A percentile compares a stretch with the other conserved stretches of the same genome.
Evolutionary conservation across 441 rosid species (phyloP).

Genomic region (Pelargonium hybrid): DNA sequence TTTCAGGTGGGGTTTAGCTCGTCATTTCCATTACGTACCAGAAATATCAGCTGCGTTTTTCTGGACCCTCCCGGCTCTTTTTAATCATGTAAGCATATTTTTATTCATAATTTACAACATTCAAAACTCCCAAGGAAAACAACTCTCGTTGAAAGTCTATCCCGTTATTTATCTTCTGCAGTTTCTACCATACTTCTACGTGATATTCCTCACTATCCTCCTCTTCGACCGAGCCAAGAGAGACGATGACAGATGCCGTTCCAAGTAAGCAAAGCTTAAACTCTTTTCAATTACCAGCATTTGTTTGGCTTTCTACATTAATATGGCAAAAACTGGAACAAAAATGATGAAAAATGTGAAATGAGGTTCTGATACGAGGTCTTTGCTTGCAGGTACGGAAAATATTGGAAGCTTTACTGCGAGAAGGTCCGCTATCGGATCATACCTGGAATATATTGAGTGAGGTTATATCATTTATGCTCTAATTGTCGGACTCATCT

Average conservation of each 20-base stretch:
- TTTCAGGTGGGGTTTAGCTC: conserved; percentile 88
- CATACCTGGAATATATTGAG: conserved; percentile 73
- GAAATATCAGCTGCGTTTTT: conserved; percentile 81
- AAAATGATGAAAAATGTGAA: neutral
- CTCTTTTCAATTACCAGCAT: conserved; percentile 1
- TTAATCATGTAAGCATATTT: conserved; percentile 47
- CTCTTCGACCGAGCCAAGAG: conserved; percentile 87
- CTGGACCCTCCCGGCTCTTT: conserved; percentile 90
- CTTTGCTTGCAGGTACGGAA: conserved; percentile 56
- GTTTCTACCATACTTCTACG: conserved; percentile 89
- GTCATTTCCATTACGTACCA: conserved; percentile 93
- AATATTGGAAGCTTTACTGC: conserved; percentile 79
- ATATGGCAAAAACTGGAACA: neutral
- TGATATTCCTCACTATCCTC: conserved; percentile 71
- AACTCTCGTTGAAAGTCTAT: neutral
- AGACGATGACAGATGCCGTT: conserved; percentile 79
- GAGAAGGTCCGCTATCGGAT: conserved; percentile 63
- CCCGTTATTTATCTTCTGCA: conserved; percentile 22
- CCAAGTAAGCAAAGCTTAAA: conserved; percentile 55
- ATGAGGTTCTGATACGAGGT: conserved; percentile 2
- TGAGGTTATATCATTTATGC: neutral
- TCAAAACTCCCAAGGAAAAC: neutral
- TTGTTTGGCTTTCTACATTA: neutral
- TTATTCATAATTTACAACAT: neutral
- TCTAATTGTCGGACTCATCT: too few species aligned